phyloP scores from a whole-genome alignment of 805 yeast species.

The Saccharomycopsis sp. region DNA sequence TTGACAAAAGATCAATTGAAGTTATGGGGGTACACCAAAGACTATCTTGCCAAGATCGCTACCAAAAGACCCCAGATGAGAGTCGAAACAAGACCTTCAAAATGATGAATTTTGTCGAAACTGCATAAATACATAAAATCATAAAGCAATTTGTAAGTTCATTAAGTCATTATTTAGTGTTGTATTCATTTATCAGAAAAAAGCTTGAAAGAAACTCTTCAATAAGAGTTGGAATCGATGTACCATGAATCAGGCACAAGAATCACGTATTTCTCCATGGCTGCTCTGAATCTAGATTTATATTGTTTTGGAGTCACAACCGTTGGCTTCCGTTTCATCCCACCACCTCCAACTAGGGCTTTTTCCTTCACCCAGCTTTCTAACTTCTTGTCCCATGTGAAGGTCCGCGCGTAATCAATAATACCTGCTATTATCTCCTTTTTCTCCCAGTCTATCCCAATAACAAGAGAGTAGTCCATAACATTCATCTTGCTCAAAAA shows the following conservation, averaged over 20 bases:
- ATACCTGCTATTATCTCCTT: slow-evolving; percentile 81
- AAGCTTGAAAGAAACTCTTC: too few species aligned
- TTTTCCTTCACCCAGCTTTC: slow-evolving; percentile 99
- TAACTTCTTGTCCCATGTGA: slow-evolving; percentile 97
- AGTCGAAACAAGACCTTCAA: too few species aligned
- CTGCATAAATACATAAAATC: too few species aligned
- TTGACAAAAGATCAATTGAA: slow-evolving; percentile 30
- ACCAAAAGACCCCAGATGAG: slow-evolving; percentile 8
- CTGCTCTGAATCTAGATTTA: slow-evolving; percentile 88
- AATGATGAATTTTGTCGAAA: too few species aligned
- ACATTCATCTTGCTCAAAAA: slow-evolving; percentile 95
- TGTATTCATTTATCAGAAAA: too few species aligned
- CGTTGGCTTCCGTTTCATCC: slow-evolving; percentile 92
- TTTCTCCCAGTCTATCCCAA: slow-evolving; percentile 71
- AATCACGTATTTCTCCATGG: slow-evolving; percentile 91
- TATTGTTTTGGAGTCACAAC: slow-evolving; percentile 96
- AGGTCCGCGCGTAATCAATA: slow-evolving; percentile 86
- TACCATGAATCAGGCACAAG: slow-evolving; percentile 59
- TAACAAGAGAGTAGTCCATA: slow-evolving; percentile 94
- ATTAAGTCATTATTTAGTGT: too few species aligned
- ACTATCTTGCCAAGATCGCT: slow-evolving; percentile 1
- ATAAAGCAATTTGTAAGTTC: too few species aligned
- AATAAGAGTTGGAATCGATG: too few species aligned
- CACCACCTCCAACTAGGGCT: slow-evolving; percentile 78
- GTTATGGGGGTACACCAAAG: slow-evolving; percentile 26